Percentiles rank a stretch among this genome's conserved stretches.
Conservation (phyloP, 78 protist genomes). For the Paulinella micropora region DNA sequence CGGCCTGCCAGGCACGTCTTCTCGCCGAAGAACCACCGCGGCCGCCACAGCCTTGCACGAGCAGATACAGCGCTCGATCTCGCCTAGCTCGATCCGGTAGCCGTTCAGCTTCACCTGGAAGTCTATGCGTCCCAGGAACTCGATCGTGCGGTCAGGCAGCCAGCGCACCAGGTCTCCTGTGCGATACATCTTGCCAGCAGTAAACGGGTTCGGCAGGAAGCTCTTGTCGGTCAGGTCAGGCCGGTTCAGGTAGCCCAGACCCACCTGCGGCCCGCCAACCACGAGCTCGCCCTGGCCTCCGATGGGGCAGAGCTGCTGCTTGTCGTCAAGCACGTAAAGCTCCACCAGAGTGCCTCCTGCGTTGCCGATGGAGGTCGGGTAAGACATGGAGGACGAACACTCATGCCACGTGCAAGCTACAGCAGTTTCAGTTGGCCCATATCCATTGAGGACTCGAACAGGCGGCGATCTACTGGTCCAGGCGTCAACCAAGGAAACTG, state of each 20-base stretch:
- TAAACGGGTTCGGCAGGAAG: slow-evolving; percentile 2
- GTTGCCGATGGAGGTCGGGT: slow-evolving; percentile 15
- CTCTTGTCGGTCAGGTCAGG: slow-evolving; percentile 17
- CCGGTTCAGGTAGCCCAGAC: slow-evolving; percentile 17
- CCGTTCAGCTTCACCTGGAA: slow-evolving; percentile 34
- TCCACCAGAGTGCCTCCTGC: not conserved
- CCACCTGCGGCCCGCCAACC: slow-evolving; percentile 31
- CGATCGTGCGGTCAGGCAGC: slow-evolving; percentile 3
- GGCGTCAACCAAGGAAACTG: not conserved
- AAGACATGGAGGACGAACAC: not conserved
- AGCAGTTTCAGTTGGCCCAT: slow-evolving; percentile 28
- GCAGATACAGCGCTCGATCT: slow-evolving; percentile 6
- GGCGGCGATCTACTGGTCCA: not conserved
- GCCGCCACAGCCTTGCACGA: too few species aligned
- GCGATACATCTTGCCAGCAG: not conserved
- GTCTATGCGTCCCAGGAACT: slow-evolving; percentile 11
- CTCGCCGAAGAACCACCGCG: too few species aligned
- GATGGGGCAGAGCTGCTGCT: slow-evolving; percentile 19
- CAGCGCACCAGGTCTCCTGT: slow-evolving; percentile 27
- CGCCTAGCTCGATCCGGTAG: slow-evolving; percentile 32
- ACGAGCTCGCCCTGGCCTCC: slow-evolving; percentile 43
- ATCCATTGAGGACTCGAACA: not conserved
- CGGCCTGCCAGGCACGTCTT: not conserved
- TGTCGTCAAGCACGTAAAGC: slow-evolving; percentile 21
- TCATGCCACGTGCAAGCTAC: not conserved